Evolutionary conservation across 1,284 basidiomycete species (phyloP), one percentile per base, ranked within the genome.

Genomic region (Cryptococcus amylolentus): DNA sequence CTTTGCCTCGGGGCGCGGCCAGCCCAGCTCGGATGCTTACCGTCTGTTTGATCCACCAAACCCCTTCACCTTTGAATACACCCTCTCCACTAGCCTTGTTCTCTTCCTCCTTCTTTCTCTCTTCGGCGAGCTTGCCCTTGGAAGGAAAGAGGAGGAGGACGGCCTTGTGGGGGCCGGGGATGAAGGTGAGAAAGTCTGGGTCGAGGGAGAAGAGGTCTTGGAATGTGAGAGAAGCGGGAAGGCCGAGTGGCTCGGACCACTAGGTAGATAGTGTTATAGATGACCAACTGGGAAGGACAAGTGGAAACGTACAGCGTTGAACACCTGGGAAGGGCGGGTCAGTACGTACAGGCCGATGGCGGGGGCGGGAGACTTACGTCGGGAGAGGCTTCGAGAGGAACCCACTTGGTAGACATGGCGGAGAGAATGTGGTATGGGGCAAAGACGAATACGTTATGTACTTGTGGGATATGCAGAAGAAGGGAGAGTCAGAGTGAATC

Each of bases 201-300:
- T 94, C 91, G 35, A 94, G 79, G 2, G 88, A 89, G 68, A 85
- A 94, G 39, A 93, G 81, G 71, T 95, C 91, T 57, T 83, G 81
- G 70, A 94, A 94, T 41, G 82, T 78, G 8, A 84, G 81, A 5
- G 80, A 73, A 1, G 76, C 73, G 1, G 85, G 80, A 2, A 94
- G 80, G 2, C 91, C 91, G 3, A 88, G 85, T 49, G 84, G 83
- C 39, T 80, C 75, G 0, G 89, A 82, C 91, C 91, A 94, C 87
- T 91, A 52, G n/a, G 23, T 41, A 12, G n/a, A 20, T 55, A 63
- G 43, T 5, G 10, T 40, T n/a, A 12, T 37, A 41, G 8, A 41
- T 41, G 39, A 41, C 39, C 9, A 40, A 41, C 18, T 41, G 28
- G 43, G 49, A 51, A 53, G 28, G 41, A 8, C 6, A 14, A 16